These are phyloP conservation scores for Monilinia aucupariae DNA, from an alignment of 2,329 filamentous ascomycete genomes.

Conservation along the genomic window DNA sequence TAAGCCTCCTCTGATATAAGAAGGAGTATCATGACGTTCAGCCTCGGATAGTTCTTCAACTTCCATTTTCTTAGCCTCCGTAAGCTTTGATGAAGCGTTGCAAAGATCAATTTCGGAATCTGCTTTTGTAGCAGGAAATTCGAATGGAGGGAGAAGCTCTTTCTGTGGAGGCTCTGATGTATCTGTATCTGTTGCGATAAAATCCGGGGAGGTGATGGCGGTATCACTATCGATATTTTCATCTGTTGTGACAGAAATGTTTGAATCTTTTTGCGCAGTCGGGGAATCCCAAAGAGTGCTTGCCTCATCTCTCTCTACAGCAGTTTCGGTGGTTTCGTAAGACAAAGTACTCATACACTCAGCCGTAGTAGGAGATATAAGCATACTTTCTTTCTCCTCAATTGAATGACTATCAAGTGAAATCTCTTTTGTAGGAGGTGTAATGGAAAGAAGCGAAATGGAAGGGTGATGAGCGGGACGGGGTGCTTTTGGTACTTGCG, in stretches of 20 bases:
- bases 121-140: not conserved
- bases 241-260: not conserved
- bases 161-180: not conserved
- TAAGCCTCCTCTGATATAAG: conserved; percentile 10
- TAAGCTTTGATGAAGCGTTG: not conserved
- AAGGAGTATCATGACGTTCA: conserved; percentile 13
- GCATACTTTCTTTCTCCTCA: not conserved
- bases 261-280: not conserved
- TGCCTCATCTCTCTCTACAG: not conserved
- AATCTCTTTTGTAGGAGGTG: not conserved
- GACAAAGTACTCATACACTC: conserved; percentile 12
- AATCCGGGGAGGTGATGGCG: not conserved
- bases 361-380: not conserved
- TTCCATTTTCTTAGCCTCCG: not conserved
- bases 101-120: too few relatives aligned
- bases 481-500: not conserved
- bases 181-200: not conserved
- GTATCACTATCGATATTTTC: not conserved
- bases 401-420: too few relatives aligned
- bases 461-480: not conserved
- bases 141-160: conserved; percentile 2
- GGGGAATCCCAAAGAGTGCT: conserved; percentile 3
- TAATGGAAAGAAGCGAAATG: not conserved
- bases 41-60: conserved; percentile 4
- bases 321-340: conserved; percentile 1